A percentile compares a stretch with the other conserved stretches of the same genome.
Conservation (phyloP, 768 basidiomycete genomes). For the Lactifluus hygrophoroides region DNA sequence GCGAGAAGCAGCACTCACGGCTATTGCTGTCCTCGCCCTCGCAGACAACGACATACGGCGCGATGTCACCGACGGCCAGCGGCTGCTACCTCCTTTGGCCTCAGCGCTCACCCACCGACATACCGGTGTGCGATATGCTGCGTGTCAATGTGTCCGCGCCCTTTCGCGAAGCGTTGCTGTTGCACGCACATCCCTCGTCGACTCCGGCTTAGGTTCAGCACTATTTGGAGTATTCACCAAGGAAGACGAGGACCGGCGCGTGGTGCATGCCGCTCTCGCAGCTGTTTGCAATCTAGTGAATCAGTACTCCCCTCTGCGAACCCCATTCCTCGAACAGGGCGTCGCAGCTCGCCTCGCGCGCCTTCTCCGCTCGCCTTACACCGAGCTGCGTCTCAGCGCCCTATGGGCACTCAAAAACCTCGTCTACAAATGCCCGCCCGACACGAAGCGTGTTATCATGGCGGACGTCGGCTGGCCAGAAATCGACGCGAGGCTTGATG, state of each 20-base stretch:
- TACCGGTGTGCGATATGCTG: constrained; percentile 74
- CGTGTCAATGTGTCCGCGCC: constrained; percentile 78
- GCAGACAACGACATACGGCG: constrained; percentile 67
- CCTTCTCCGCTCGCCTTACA: constrained; percentile 45
- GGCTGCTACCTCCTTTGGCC: constrained; percentile 47
- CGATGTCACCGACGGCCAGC: constrained; percentile 50
- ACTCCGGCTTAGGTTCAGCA: constrained; percentile 67
- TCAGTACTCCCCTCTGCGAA: constrained; percentile 74
- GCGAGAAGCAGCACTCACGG: constrained; percentile 70
- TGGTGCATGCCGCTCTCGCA: constrained; percentile 59
- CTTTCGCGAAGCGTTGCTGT: constrained; percentile 73
- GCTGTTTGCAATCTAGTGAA: constrained; percentile 81
- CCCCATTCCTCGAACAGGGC: constrained; percentile 63
- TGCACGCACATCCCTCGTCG: constrained; percentile 76
- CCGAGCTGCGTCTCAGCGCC: constrained; percentile 53
- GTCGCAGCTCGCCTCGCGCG: constrained; percentile 56
- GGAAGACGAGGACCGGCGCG: constrained; percentile 57
- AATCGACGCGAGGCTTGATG: constrained; percentile 51
- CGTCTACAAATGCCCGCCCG: constrained; percentile 51
- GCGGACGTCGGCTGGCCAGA: constrained; percentile 55
- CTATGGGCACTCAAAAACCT: constrained; percentile 88
- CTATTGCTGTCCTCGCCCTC: constrained; percentile 64
- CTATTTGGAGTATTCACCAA: constrained; percentile 52
- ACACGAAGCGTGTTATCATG: constrained; percentile 61
- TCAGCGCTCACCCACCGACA: constrained; percentile 50